Percentiles rank a stretch among this genome's conserved stretches.
Evolutionary conservation across 257 asterid genomes (phyloP).

Genomic region (Solanum clarkiae): DNA sequence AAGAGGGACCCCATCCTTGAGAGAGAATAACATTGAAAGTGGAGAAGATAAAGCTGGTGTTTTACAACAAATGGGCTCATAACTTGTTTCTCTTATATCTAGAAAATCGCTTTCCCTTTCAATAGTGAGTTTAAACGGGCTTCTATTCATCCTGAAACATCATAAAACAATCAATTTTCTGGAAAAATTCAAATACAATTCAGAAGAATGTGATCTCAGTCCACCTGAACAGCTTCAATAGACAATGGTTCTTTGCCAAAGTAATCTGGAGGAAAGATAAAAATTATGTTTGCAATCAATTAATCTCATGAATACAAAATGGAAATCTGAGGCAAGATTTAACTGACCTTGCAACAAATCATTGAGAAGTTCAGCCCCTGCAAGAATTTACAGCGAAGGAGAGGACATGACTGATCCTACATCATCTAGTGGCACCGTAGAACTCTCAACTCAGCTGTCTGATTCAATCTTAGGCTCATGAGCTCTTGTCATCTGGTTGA

Average conservation of each 20-base stretch:
- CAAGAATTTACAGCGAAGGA: slow-evolving; percentile 4
- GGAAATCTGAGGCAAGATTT: not conserved
- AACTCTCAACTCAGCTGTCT: not conserved
- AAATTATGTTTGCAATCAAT: not conserved
- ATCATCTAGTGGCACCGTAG: not conserved
- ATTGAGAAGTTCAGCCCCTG: slow-evolving; percentile 6
- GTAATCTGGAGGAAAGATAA: not conserved
- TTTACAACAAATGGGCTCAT: not conserved
- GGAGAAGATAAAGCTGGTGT: not conserved
- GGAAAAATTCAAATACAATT: not conserved
- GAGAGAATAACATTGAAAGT: not conserved
- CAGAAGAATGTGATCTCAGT: not conserved
- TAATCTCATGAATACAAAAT: not conserved
- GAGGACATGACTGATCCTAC: slow-evolving; percentile 1
- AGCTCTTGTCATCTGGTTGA: slow-evolving; percentile 25
- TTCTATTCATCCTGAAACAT: not conserved
- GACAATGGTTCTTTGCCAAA: not conserved
- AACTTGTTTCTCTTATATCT: not conserved
- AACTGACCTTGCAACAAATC: slow-evolving; percentile 27
- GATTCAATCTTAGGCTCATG: not conserved
- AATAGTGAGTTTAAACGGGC: not conserved
- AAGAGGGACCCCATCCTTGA: not conserved
- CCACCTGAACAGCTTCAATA: not conserved
- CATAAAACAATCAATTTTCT: not conserved
- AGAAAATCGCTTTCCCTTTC: not conserved